Evolutionary conservation across 2,329 filamentous ascomycete genomes (phyloP), one percentile per base, ranked within the genome.

Genomic region (Phialophora macrospora): DNA sequence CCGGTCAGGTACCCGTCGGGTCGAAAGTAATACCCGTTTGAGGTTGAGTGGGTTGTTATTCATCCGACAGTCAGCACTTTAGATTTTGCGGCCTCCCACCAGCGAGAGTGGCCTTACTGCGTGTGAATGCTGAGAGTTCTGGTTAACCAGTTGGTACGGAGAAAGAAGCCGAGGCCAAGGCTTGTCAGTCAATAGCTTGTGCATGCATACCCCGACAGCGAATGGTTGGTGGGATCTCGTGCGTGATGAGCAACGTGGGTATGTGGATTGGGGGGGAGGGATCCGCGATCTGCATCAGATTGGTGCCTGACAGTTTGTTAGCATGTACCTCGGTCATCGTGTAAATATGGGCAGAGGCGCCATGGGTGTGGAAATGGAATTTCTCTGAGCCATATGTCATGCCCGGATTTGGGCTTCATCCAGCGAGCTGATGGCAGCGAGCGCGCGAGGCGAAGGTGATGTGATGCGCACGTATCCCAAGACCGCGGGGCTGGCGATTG

Each of bases 1-100:
- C 56, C 14, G 26, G 38, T 49, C 56, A 49, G 56, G 56, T 46
- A 59, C 56, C 56, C 24, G 24, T 30, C 24, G 46, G 22, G 49
- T 9, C 20, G n/a, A 59, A 59, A 59, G 56, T 11, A 12, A 59
- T 59, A 34, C 56, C 46, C 38, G 7, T 59, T 58, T 34, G 38
- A 48, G 56, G 46, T 49, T 17, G 60, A 41, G 51, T 46, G 60
- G 49, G 38, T 26, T n/a, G 28, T 60, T 54, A 60, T 34, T 60
- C 58, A 60, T 60, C 58, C 58, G 48, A 17, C 4, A 54, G 58
- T 60, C 58, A 60, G 58, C 58, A 49, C 41, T 14, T 49, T 30
- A 48, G n/a, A 26, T 30, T 32, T 56, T 28, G 5, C 46, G 38
- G 41, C 24, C 38, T 44, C 38, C 38, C 38, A 44, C 6, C 14